phyloP scores from a whole-genome alignment of 768 basidiomycete species.

The Suillus weaverae region DNA sequence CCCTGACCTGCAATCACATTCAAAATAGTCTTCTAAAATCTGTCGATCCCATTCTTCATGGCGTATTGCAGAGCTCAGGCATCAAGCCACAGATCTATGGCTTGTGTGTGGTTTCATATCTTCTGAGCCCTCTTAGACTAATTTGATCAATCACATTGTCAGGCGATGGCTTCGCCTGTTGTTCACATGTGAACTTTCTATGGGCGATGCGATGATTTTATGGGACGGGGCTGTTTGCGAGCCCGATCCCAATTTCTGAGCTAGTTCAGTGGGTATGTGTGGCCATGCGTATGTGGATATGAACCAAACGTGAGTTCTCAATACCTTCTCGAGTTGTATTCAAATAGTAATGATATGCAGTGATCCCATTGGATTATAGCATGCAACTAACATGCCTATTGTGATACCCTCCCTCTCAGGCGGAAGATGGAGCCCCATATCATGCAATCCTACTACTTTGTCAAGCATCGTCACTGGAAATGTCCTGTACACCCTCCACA shows the following conservation, averaged over 20 bases:
- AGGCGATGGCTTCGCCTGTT: conserved; percentile 94
- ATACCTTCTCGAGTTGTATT: conserved; percentile 1
- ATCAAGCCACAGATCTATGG: conserved; percentile 98
- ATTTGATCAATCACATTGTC: conserved; percentile 12
- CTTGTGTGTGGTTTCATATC: conserved; percentile 57
- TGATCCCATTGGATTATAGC: conserved; percentile 86
- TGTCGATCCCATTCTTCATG: conserved; percentile 82
- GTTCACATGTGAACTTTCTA: conserved; percentile 88
- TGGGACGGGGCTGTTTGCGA: conserved; percentile 97
- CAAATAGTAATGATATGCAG: conserved; percentile 40
- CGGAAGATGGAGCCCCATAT: conserved; percentile 43
- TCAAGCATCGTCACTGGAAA: conserved; percentile 80
- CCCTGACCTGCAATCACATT: conserved; percentile 77
- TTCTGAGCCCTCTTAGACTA: conserved; percentile 2
- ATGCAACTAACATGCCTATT: conserved; percentile 80
- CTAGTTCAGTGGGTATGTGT: conserved; percentile 87
- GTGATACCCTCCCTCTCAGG: conserved; percentile 66
- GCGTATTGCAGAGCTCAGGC: conserved; percentile 70
- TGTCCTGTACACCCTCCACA: conserved; percentile 69
- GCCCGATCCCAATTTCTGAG: conserved; percentile 68
- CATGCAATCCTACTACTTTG: conserved; percentile 72
- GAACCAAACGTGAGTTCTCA: conserved; percentile 74
- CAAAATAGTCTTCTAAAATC: conserved; percentile 71
- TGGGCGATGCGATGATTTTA: conserved; percentile 79
- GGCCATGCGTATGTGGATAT: conserved; percentile 92